Base-by-base conservation (phyloP, 2,329 filamentous ascomycete genomes). In the Paramyrothecium roridum region DNA sequence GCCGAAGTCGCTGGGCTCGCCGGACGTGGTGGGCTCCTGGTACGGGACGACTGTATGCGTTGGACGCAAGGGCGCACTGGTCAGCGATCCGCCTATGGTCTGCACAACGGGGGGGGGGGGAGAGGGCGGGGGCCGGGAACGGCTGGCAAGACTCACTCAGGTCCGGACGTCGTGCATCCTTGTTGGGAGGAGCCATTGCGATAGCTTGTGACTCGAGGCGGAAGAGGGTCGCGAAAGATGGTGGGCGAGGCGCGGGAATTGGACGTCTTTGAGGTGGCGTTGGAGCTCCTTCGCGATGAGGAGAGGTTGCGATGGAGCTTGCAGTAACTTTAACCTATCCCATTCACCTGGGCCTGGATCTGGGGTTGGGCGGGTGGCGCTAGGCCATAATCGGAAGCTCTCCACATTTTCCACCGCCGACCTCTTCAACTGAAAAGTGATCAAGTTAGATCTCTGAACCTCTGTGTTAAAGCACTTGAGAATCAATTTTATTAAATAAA, bases 1-100 rank as follows among this genome's bases (percentile, higher is more conserved):
- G 53, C 84, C 80, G 72, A 96, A 83, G 68, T 96, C 92, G 61
- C 82, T 77, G 59, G 78, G 66, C 20, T 84, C 81, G 66, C 81
- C 82, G 66, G 87, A 85, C 64, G 84, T 78, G 50, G 81, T 78
- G 47, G 91, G 91, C 64, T 89, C 88, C 73, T 91, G 85, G 73
- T 95, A 97, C 57, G 93, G 93, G 65, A 97, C 90, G 70, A 93
- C 93, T 97, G 26, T 30, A 6, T 30, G 70, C 54, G 13, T 20
- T 19, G 4, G 4, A n/a, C 23, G 23, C 45, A 30, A 54, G 26
- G 12, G 37, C 7, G 48, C 8, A 26, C 21, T 13, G 26, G 12
- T 48, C 10, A 23, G 19, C 46, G 4, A 8, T 21, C n/a, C 20
- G 19, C 4, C 46, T 6, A 19, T 20, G n/a, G 20, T 46, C 3